These are phyloP conservation scores for Podaxis sp. DNA, from an alignment of 768 basidiomycete species.

Conservation along the genomic window DNA sequence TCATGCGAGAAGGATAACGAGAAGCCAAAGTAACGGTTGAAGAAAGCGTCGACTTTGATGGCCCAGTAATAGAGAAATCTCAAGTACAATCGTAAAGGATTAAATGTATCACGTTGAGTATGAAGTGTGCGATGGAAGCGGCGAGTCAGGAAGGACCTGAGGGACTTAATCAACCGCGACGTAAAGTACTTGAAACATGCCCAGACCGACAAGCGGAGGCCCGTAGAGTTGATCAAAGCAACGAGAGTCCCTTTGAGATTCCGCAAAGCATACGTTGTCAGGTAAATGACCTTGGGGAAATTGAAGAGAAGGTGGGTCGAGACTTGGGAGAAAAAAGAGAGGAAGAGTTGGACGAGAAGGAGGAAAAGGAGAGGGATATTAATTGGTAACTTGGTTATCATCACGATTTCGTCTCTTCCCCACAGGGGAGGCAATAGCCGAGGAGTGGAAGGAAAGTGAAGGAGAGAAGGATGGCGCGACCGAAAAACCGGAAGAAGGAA, in stretches of 20 bases:
- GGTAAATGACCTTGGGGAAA: not conserved
- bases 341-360: slow-evolving; percentile 1
- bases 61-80: not conserved
- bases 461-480: too few species aligned
- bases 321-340: not conserved
- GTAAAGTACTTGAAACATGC: not conserved
- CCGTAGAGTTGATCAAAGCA: not conserved
- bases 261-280: not conserved
- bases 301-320: not conserved
- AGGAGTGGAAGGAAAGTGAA: not conserved
- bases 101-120: not conserved
- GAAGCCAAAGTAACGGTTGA: not conserved
- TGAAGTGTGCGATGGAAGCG: not conserved
- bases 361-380: slow-evolving; percentile 4
- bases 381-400: not conserved
- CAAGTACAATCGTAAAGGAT: not conserved
- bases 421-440: too few species aligned
- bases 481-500: not conserved
- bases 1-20: not conserved
- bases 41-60: not conserved
- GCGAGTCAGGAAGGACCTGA: not conserved
- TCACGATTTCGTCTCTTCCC: not conserved
- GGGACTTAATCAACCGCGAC: not conserved
- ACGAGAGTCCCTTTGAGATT: not conserved
- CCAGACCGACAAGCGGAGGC: not conserved